Evolutionary conservation across 176 grass and related monocot genomes (phyloP).

Genomic region (Paspalum vaginatum): DNA sequence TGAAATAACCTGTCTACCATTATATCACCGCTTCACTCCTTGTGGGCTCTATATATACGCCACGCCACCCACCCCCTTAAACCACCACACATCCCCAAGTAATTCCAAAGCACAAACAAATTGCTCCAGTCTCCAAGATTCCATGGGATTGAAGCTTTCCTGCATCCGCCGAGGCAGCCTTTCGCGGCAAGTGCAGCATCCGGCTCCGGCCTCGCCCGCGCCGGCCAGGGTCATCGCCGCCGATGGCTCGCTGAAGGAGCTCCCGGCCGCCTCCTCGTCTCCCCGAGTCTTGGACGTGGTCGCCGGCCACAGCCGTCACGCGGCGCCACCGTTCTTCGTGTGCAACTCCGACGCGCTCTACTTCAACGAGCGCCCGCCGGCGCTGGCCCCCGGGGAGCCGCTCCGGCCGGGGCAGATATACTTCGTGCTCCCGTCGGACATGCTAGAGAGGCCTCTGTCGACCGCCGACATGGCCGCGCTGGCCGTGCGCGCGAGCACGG

Average conservation of each 20-base stretch:
- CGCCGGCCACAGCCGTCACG: neutral
- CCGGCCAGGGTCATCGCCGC: constrained; percentile 43
- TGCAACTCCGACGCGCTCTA: constrained; percentile 56
- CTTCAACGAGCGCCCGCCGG: constrained; percentile 36
- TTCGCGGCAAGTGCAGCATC: neutral
- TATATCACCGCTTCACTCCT: neutral
- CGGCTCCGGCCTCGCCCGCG: neutral
- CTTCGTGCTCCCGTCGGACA: constrained; percentile 55
- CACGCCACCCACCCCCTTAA: neutral
- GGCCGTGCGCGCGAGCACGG: constrained; percentile 49
- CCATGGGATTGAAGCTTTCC: constrained; percentile 51
- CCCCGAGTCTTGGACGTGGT: constrained; percentile 12
- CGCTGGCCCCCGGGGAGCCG: constrained; percentile 5
- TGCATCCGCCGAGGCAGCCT: constrained; percentile 19
- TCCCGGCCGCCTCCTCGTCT: neutral
- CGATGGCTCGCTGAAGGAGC: constrained; percentile 56
- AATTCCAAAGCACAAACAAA: neutral
- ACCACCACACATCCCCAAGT: neutral
- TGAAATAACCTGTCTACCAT: neutral
- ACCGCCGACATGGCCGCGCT: constrained; percentile 49
- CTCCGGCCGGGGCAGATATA: constrained; percentile 49
- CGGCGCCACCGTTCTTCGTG: constrained; percentile 25
- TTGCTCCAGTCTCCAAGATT: too few relatives aligned
- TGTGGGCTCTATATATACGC: neutral
- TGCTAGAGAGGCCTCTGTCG: constrained; percentile 31